Conservation (phyloP, 345 rosid species). For the Salix exigua region DNA sequence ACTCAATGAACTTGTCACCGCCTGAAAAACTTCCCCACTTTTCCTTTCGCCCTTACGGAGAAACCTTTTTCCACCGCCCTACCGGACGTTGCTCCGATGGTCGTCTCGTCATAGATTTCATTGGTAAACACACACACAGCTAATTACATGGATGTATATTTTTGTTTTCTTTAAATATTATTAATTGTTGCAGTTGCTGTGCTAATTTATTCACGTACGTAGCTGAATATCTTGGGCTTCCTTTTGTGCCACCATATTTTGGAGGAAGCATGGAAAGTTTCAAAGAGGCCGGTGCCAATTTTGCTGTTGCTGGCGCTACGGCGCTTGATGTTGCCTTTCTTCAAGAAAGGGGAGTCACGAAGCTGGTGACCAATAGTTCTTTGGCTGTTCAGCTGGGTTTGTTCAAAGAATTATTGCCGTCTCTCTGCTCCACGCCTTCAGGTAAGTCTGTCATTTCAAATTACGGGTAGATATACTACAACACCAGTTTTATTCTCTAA, state of each 20-base stretch:
- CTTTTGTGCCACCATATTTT: constrained; percentile 35
- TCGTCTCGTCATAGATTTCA: constrained; percentile 51
- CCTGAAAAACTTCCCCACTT: constrained; percentile 14
- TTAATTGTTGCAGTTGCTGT: not conserved
- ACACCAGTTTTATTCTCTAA: no score
- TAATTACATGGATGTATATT: not conserved
- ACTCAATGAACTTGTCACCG: constrained; percentile 16
- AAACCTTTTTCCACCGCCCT: constrained; percentile 41
- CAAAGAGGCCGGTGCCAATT: constrained; percentile 39
- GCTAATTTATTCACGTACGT: not conserved
- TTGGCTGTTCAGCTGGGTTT: constrained; percentile 34
- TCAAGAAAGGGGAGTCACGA: constrained; percentile 27
- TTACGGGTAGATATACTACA: not conserved
- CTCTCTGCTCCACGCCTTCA: constrained; percentile 31
- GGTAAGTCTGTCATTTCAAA: constrained; percentile 10
- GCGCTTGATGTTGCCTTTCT: constrained; percentile 35
- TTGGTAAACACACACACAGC: constrained; percentile 22
- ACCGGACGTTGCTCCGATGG: constrained; percentile 51
- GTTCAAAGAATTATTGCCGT: constrained; percentile 43
- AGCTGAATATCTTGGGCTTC: constrained; percentile 44
- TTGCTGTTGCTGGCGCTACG: constrained; percentile 51
- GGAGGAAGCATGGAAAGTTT: constrained; percentile 26
- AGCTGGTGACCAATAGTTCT: constrained; percentile 24
- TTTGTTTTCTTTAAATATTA: no score
- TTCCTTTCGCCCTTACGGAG: constrained; percentile 42